Conservation (phyloP, 805 yeast genomes). For the Candida fluviatilis region DNA sequence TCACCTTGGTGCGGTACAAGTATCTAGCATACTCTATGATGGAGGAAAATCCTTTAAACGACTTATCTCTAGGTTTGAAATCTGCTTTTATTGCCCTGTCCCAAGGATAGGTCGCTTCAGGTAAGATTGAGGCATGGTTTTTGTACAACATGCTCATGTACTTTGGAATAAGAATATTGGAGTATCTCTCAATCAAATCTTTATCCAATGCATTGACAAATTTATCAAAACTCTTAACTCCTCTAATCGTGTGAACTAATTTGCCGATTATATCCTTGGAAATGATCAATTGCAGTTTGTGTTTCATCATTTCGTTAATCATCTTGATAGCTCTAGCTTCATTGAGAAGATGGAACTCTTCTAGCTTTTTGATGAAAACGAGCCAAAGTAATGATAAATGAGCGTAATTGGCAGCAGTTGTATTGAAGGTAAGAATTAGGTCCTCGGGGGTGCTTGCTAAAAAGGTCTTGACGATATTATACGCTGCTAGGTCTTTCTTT, state of each 20-base stretch:
- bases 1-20: constrained; percentile 16
- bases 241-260: constrained; percentile 26
- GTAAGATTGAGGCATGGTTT: constrained; percentile 6
- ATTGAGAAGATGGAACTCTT: constrained; percentile 29
- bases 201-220: constrained; percentile 2
- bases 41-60: constrained; percentile 2
- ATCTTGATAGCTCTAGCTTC: constrained; percentile 23
- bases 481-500: constrained; percentile 18
- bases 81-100: constrained; percentile 6
- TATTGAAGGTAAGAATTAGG: constrained; percentile 31
- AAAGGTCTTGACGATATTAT: constrained; percentile 21
- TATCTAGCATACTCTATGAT: constrained; percentile 23
- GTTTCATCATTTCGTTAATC: constrained; percentile 19
- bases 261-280: constrained; percentile 29
- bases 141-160: constrained; percentile 24
- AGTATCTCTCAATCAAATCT: neutral
- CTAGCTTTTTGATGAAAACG: constrained; percentile 27
- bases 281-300: constrained; percentile 19
- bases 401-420: constrained; percentile 17
- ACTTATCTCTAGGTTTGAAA: neutral
- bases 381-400: constrained; percentile 32
- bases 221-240: constrained; percentile 12
- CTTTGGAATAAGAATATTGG: constrained; percentile 19
- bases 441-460: constrained; percentile 33
- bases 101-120: constrained; percentile 12